Evolutionary conservation across 1,284 basidiomycete genomes (phyloP).

Genomic region (Coniferiporia weirii): DNA sequence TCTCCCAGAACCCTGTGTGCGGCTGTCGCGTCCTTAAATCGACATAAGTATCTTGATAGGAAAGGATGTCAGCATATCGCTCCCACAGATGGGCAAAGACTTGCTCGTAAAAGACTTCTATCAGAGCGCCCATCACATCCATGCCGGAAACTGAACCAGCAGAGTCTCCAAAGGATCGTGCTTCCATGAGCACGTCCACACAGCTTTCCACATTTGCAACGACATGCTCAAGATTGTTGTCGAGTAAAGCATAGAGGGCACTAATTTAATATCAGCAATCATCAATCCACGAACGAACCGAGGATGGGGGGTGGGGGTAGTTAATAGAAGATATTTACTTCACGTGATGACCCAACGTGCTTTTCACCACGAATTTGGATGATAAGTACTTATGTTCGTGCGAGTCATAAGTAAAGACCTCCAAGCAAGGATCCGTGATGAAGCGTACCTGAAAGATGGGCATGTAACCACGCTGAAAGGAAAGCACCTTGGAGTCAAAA

Average conservation of each 20-base stretch:
- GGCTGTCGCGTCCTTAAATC: constrained; percentile 51
- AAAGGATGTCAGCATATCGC: not conserved
- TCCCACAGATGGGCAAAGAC: constrained; percentile 19
- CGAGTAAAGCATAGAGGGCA: constrained; percentile 46
- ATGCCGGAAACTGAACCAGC: constrained; percentile 29
- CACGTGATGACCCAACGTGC: constrained; percentile 45
- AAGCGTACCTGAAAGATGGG: constrained; percentile 49
- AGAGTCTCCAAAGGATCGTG: constrained; percentile 39
- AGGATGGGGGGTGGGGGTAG: not conserved
- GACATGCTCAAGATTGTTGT: constrained; percentile 47
- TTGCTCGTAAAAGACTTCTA: constrained; percentile 49
- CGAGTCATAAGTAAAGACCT: not conserved
- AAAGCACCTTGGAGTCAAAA: constrained; percentile 34
- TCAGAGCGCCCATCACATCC: constrained; percentile 44
- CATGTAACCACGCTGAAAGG: constrained; percentile 57
- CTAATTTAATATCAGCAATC: constrained; percentile 29
- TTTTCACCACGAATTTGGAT: constrained; percentile 59
- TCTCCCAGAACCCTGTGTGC: constrained; percentile 40
- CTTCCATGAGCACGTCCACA: constrained; percentile 37
- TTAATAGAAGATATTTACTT: constrained; percentile 38
- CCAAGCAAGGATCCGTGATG: not conserved
- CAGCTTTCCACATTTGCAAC: constrained; percentile 36
- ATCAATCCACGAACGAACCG: not conserved
- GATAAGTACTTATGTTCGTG: constrained; percentile 45
- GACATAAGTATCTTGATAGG: constrained; percentile 44